Evolutionary conservation across 2,329 filamentous ascomycete genomes (phyloP), one percentile per base, ranked within the genome.

Genomic region (Akanthomyces lecanii): DNA sequence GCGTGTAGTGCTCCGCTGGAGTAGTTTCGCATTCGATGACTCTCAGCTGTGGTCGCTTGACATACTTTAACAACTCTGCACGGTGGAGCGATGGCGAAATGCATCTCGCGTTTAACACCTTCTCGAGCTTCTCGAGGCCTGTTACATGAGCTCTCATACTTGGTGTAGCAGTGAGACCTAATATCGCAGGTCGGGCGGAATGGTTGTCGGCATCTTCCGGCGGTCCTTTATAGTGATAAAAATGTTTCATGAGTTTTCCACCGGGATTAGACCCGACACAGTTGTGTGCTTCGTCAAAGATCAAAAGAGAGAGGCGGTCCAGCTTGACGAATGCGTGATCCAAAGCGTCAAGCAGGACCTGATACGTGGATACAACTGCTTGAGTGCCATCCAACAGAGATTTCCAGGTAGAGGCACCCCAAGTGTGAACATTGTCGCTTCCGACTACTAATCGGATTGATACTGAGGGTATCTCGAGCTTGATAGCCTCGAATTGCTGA

Each of bases 201-300:
- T 78, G 79, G 2, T 62, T 8, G 23, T 23, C 12, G 16, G 8
- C 36, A 44, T 52, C 25, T 38, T 51, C n/a, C 1, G 25, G 66
- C 0, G 61, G 66, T 57, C 79, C 80, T 21, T 71, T 73, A 33
- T 78, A 76, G 65, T 86, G 83, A 69, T 96, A 96, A 67, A 89
- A 88, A 36, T 86, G 77, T 33, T 75, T 77, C 89, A 96, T 94
- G 40, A 96, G 89, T 45, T 78, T 82, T 63, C 87, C 87, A 12
- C 87, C 86, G 0, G 89, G 80, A 67, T 88, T 82, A 1, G 84
- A 85, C 21, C 80, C 78, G 5, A 80, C 81, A 67, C 90, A 94
- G 71, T 92, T 87, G 71, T 96, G 92, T 11, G 90, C 92, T 85
- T 97, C 92, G 70, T 97, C 92, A 68, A 96, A 90, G 0, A 96